These are phyloP conservation scores for Boehmeria nivea DNA, from an alignment of 306 rosid genomes.

Conservation along the genomic window DNA sequence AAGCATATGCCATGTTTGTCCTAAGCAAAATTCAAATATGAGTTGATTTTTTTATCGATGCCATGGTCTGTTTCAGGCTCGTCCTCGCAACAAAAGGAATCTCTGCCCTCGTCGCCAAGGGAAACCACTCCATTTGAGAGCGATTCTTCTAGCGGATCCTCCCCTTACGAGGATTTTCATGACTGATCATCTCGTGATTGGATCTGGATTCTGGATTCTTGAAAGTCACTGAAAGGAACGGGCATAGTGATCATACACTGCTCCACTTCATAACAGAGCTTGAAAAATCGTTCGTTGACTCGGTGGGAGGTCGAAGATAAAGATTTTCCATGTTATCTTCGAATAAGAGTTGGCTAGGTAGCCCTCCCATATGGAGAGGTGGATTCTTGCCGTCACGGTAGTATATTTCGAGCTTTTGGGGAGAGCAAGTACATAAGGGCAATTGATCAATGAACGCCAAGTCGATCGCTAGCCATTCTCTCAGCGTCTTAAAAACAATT, in stretches of 20 bases:
- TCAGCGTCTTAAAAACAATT: neutral
- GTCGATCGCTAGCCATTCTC: conserved; percentile 4
- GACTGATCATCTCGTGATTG: conserved; percentile 36
- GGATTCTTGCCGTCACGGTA: neutral
- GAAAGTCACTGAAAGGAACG: neutral
- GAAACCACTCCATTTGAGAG: conserved; percentile 72
- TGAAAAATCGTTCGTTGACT: too few species aligned
- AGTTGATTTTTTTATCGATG: conserved; percentile 9
- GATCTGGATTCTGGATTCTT: neutral
- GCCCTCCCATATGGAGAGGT: neutral
- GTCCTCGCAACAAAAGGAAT: conserved; percentile 75
- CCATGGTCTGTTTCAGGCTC: conserved; percentile 48
- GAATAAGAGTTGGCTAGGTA: neutral
- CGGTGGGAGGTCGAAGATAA: too few species aligned
- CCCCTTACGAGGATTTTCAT: conserved; percentile 81
- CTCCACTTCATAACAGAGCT: too few species aligned
- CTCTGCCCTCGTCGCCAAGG: conserved; percentile 79
- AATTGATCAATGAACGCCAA: neutral
- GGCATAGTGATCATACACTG: too few species aligned
- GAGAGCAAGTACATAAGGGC: too few species aligned
- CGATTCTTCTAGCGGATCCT: conserved; percentile 85
- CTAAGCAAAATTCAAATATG: neutral
- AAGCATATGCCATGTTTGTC: neutral
- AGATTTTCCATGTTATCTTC: neutral
- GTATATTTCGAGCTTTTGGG: neutral